phyloP scores from a whole-genome alignment of 2,329 filamentous ascomycete species.

The Malbranchea zuffiana region DNA sequence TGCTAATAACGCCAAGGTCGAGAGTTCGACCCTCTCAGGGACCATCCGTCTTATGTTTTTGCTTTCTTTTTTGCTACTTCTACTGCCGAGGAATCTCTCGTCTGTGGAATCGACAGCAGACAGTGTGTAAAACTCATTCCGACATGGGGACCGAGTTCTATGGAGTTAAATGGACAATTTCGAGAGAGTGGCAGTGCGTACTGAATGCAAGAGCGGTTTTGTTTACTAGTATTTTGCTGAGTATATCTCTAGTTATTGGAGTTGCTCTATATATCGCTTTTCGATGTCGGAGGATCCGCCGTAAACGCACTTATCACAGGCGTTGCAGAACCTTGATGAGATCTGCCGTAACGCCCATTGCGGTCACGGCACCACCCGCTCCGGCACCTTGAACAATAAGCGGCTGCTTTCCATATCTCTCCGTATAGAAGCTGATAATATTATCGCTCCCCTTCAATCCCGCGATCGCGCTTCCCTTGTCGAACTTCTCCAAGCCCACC shows the following conservation, averaged over 20 bases:
- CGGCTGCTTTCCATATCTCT: conserved; percentile 82
- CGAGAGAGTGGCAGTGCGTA: too few relatives aligned
- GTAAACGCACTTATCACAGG: conserved; percentile 48
- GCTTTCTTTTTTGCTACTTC: conserved; percentile 4
- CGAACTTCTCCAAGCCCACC: conserved; percentile 84
- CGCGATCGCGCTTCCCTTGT: conserved; percentile 81
- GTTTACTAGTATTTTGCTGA: too few relatives aligned
- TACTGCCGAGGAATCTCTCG: too few relatives aligned
- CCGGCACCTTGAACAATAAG: conserved; percentile 91
- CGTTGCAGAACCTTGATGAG: conserved; percentile 76
- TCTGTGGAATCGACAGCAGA: too few relatives aligned
- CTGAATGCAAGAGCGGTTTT: too few relatives aligned
- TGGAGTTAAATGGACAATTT: too few relatives aligned
- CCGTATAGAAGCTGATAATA: conserved; percentile 97
- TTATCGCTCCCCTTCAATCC: conserved; percentile 95
- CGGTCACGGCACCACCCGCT: conserved; percentile 88
- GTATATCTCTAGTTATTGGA: too few relatives aligned
- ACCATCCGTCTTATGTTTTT: conserved; percentile 6
- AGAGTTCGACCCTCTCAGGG: conserved; percentile 12
- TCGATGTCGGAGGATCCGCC: too few relatives aligned
- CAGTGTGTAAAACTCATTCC: too few relatives aligned
- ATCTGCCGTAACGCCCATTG: conserved; percentile 94
- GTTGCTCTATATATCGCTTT: too few relatives aligned
- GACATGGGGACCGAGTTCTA: too few relatives aligned
- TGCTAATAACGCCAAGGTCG: conserved; percentile 11